Evolutionary conservation across 2,329 filamentous ascomycete species (phyloP).

Genomic region (Scleromitrula shiraiana): DNA sequence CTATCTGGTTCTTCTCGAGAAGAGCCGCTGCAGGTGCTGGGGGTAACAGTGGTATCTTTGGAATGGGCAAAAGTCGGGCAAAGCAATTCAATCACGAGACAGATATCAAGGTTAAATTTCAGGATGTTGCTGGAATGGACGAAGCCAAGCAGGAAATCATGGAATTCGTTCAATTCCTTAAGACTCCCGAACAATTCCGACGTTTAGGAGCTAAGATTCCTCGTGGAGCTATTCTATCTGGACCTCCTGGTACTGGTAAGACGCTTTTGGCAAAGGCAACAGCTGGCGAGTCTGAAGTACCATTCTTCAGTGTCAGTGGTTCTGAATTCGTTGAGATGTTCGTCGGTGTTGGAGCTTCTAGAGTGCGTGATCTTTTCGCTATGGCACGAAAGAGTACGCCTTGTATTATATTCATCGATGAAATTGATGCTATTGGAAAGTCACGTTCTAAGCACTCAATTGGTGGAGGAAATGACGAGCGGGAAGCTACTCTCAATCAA

Average conservation of each 20-base stretch:
- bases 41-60: constrained; percentile 74
- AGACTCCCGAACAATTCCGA: constrained; percentile 87
- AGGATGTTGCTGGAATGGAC: constrained; percentile 95
- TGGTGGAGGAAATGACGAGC: constrained; percentile 84
- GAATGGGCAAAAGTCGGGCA: constrained; percentile 89
- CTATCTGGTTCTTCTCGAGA: constrained; percentile 71
- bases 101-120: constrained; percentile 92
- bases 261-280: constrained; percentile 95
- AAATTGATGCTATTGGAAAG: constrained; percentile 96
- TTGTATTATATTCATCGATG: constrained; percentile 99
- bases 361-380: constrained; percentile 89
- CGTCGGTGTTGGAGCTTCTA: constrained; percentile 92
- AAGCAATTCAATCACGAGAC: constrained; percentile 98
- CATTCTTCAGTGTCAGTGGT: constrained; percentile 96
- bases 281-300: constrained; percentile 90
- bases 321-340: constrained; percentile 99
- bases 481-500: constrained; percentile 94
- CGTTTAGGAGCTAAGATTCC: constrained; percentile 96
- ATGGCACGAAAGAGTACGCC: constrained; percentile 93
- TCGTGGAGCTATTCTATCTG: constrained; percentile 89
- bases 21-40: constrained; percentile 63
- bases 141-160: constrained; percentile 98
- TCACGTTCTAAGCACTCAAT: constrained; percentile 72
- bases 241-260: constrained; percentile 98
- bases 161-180: constrained; percentile 97